Evolutionary conservation across 345 rosid species (phyloP), one percentile per base, ranked within the genome.

Genomic region (Hevea brasiliensis): DNA sequence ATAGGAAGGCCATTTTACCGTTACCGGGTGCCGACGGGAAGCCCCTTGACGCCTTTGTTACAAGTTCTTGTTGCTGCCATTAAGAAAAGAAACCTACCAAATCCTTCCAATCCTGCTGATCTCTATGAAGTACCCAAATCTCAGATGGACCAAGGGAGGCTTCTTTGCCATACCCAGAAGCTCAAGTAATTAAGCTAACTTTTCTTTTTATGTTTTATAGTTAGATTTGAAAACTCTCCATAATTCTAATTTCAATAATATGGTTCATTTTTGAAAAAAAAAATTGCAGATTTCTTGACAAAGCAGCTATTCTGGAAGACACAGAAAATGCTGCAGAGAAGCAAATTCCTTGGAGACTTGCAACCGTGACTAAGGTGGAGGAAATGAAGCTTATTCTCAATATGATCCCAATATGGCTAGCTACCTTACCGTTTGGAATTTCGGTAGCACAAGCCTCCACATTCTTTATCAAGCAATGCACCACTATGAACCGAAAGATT

Each of bases 391-490:
- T 95, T 44, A 69, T 95, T 77, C 81, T 92, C 59, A 95, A 92
- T 86, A 85, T 95, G 87, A 80, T 89, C 58, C 99, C 99, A 45
- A 89, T 95, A 44, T 95, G 99, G 99, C 56, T 95, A 48, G 80
- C 88, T 8, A 80, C 87, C 6, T 75, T 95, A 65, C 92, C 96
- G 2, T 95, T 95, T 54, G 99, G 98, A 14, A 62, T 92, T 9
- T 80, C 92, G 55, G 86, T 89, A 10, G 87, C 97, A 26, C 99
- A 92, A 78, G 61, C 88, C 56, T 21, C 94, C 27, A 95, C 98
- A 59, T 93, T 95, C 83, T 95, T 95, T 84, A 86, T 95, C 90
- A 95, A 95, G 82, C 99, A 95, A 82, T 83, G 88, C 68, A 79
- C 84, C 0, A 77, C 72, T 21, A 27, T 89, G 59, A 47, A 87